Conservation (phyloP, 2,329 filamentous ascomycete genomes). For the Ophiocordyceps unilateralis region DNA sequence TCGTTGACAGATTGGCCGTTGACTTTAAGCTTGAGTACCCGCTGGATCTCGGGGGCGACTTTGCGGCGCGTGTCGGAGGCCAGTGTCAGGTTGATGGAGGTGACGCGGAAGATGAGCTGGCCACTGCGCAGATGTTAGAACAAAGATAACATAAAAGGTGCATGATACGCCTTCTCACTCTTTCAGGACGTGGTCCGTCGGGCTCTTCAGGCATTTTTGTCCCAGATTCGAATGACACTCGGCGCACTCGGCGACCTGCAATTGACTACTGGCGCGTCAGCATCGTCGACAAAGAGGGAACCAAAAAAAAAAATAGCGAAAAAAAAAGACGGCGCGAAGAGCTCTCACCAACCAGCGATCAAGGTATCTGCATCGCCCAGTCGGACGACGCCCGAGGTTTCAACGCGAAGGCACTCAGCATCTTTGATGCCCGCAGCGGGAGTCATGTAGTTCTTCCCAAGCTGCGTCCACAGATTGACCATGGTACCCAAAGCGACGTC, state of each 20-base stretch:
- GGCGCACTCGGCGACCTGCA: constrained; percentile 19
- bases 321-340: constrained; percentile 3
- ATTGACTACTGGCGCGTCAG: constrained; percentile 8
- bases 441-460: constrained; percentile 22
- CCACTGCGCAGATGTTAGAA: constrained; percentile 10
- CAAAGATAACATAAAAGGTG: background rate
- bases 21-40: constrained; percentile 12
- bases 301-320: background rate
- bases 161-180: constrained; percentile 11
- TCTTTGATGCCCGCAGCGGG: constrained; percentile 12
- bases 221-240: constrained; percentile 16
- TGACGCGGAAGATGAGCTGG: constrained; percentile 17
- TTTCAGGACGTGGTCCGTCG: constrained; percentile 18
- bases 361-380: constrained; percentile 17
- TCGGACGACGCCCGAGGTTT: constrained; percentile 9
- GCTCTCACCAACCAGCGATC: constrained; percentile 15
- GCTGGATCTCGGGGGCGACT: constrained; percentile 15
- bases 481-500: constrained; percentile 13
- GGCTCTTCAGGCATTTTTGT: constrained; percentile 15
- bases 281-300: background rate
- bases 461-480: constrained; percentile 21
- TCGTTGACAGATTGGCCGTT: background rate
- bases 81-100: constrained; percentile 11
- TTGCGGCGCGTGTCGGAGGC: constrained; percentile 7
- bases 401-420: constrained; percentile 5